Evolutionary conservation across 306 rosid species (phyloP).

Genomic region (Quillaja saponaria): DNA sequence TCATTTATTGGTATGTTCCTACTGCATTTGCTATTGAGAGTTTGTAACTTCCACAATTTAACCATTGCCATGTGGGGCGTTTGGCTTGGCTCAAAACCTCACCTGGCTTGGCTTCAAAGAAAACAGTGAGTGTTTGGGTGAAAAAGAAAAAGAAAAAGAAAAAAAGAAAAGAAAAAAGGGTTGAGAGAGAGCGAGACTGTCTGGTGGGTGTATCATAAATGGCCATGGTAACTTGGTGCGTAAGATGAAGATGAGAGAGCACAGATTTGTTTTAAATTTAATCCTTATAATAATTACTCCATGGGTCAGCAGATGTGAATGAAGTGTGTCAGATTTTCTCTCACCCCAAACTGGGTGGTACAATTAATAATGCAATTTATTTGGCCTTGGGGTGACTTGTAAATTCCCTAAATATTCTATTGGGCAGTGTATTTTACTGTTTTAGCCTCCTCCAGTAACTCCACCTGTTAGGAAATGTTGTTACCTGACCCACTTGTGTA

Average conservation of each 20-base stretch:
- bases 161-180: too few species aligned
- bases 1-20: slow-evolving; percentile 40
- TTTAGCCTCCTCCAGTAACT: too few species aligned
- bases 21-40: not conserved
- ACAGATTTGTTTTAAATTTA: slow-evolving; percentile 37
- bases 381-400: slow-evolving; percentile 18
- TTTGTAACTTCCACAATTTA: slow-evolving; percentile 26
- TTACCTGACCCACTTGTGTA: too few species aligned
- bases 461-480: too few species aligned
- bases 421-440: too few species aligned
- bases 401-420: not conserved
- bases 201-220: slow-evolving; percentile 33
- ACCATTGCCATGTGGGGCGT: slow-evolving; percentile 15
- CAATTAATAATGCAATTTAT: slow-evolving; percentile 50
- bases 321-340: slow-evolving; percentile 41
- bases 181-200: slow-evolving; percentile 10
- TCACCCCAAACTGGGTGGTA: slow-evolving; percentile 26
- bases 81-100: slow-evolving; percentile 24
- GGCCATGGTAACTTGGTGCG: not conserved
- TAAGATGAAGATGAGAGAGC: not conserved
- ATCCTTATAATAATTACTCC: slow-evolving; percentile 33
- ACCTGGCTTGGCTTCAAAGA: slow-evolving; percentile 1
- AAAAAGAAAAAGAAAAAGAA: too few species aligned
- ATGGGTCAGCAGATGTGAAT: slow-evolving; percentile 32
- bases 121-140: too few species aligned